Conservation (phyloP, 208 protist species). For the Leishmania gerbilli region DNA sequence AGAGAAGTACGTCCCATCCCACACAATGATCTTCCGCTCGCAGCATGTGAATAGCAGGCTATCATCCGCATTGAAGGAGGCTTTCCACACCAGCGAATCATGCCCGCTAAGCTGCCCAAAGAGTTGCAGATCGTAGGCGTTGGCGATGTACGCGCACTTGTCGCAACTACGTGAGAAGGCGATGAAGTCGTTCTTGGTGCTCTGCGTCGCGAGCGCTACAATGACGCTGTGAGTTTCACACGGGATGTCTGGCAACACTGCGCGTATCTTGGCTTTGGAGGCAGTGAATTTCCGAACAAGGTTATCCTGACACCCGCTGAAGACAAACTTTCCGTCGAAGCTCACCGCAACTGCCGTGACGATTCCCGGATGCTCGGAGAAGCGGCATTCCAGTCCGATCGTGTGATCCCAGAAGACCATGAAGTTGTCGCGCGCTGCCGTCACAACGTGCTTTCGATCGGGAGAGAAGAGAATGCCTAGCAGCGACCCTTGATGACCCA, state of each 20-base stretch:
- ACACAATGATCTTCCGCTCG: constrained; percentile 58
- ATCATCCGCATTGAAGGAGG: constrained; percentile 48
- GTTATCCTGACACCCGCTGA: constrained; percentile 71
- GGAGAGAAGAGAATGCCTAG: constrained; percentile 56
- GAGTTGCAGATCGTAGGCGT: constrained; percentile 30
- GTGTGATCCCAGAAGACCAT: constrained; percentile 63
- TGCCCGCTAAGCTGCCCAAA: constrained; percentile 45
- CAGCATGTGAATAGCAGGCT: constrained; percentile 53
- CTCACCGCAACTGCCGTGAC: constrained; percentile 61
- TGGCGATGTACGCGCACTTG: constrained; percentile 41
- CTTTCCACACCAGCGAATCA: constrained; percentile 51
- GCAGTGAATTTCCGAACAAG: constrained; percentile 40
- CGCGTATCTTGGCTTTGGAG: constrained; percentile 41
- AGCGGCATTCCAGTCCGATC: constrained; percentile 50
- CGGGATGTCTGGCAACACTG: constrained; percentile 24
- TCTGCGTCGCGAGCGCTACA: constrained; percentile 50
- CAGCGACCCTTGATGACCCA: constrained; percentile 51
- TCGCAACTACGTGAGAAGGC: constrained; percentile 62
- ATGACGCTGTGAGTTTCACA: constrained; percentile 39
- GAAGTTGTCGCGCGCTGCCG: constrained; percentile 46
- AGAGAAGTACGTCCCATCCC: constrained; percentile 30
- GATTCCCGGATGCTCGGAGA: constrained; percentile 57
- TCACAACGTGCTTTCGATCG: constrained; percentile 62
- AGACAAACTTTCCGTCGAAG: constrained; percentile 51
- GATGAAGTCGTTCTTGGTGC: constrained; percentile 40